phyloP scores from a whole-genome alignment of 2,329 filamentous ascomycete genomes.

The Epichloe brachyelytri region DNA sequence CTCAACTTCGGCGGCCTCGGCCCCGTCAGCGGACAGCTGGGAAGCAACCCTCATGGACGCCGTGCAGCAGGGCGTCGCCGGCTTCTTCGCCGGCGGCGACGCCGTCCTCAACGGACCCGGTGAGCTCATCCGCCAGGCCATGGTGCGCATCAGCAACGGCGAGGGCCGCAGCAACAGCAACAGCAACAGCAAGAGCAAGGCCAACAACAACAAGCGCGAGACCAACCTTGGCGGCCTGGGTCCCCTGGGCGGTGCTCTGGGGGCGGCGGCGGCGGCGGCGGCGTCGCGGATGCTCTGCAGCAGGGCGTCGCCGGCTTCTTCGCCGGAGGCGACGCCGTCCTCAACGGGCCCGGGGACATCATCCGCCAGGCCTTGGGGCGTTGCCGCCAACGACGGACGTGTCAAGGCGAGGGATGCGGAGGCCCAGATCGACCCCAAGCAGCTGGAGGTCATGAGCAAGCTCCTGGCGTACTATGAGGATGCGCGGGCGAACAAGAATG shows the following conservation, averaged over 20 bases:
- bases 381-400: neutral
- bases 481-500: neutral
- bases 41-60: neutral
- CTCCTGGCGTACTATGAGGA: neutral
- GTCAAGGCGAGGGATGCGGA: neutral
- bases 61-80: neutral
- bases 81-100: neutral
- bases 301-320: neutral
- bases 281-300: neutral
- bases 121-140: neutral
- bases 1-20: neutral
- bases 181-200: neutral
- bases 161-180: neutral
- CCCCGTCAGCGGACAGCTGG: neutral
- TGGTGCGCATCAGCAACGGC: neutral
- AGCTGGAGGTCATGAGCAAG: neutral
- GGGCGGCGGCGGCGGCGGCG: no score
- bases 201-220: neutral
- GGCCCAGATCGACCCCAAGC: neutral
- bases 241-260: neutral
- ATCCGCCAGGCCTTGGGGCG: neutral
- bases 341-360: neutral
- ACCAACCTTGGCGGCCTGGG: neutral
- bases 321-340: neutral
- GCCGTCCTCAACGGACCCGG: neutral